Evolutionary conservation across 1,284 basidiomycete species (phyloP).

Genomic region (Apiotrichum gracile): DNA sequence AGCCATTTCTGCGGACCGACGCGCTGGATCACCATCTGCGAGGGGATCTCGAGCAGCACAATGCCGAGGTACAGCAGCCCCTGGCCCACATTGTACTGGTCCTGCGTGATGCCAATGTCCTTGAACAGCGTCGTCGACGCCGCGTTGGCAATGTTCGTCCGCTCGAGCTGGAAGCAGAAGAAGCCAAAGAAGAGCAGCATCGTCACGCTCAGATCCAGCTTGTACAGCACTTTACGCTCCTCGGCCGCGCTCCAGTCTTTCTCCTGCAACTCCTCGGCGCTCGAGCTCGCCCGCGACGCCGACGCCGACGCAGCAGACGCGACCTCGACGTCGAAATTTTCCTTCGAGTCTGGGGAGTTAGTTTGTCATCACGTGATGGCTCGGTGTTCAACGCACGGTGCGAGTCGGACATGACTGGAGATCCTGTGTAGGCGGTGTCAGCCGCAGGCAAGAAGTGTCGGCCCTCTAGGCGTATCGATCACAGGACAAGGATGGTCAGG

Average conservation of each 20-base stretch:
- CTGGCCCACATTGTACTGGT: constrained; percentile 39
- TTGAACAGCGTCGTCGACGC: constrained; percentile 6
- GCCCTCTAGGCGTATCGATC: too few relatives aligned
- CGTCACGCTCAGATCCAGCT: constrained; percentile 30
- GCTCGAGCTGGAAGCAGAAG: constrained; percentile 35
- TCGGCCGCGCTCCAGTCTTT: constrained; percentile 7
- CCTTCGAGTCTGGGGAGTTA: too few relatives aligned
- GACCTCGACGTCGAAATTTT: too few relatives aligned
- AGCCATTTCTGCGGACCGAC: constrained; percentile 32
- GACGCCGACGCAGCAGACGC: too few relatives aligned
- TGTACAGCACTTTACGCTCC: constrained; percentile 13
- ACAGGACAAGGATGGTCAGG: too few relatives aligned
- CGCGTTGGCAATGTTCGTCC: constrained; percentile 11
- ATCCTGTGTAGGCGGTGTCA: too few relatives aligned
- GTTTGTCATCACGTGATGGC: too few relatives aligned
- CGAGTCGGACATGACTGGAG: too few relatives aligned
- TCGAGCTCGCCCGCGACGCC: too few relatives aligned
- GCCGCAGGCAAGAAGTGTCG: too few relatives aligned
- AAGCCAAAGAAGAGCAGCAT: constrained; percentile 34
- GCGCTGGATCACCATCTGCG: constrained; percentile 25
- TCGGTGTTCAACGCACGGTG: too few relatives aligned
- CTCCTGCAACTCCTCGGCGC: too few relatives aligned
- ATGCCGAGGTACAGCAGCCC: constrained; percentile 37
- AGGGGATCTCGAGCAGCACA: constrained; percentile 39
- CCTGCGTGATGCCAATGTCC: constrained; percentile 31